Conservation (phyloP, 1,284 basidiomycete genomes). For the Malassezia cuniculi region DNA sequence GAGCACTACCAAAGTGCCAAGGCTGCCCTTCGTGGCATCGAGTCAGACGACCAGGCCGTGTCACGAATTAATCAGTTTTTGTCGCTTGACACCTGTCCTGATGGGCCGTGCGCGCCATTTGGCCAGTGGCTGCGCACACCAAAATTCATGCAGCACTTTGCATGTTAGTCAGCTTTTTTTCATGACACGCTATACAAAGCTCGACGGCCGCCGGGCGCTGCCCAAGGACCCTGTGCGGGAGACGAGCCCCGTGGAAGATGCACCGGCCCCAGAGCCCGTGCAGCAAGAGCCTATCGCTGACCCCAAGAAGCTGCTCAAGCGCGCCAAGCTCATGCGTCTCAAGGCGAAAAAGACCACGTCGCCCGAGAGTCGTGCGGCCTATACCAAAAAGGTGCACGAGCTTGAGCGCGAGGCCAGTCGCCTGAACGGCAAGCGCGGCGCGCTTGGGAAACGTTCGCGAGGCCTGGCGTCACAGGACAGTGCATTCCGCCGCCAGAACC, state of each 20-base stretch:
- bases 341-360: constrained; percentile 37
- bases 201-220: constrained; percentile 9
- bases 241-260: neutral
- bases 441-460: constrained; percentile 20
- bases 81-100: too few species aligned
- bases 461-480: constrained; percentile 27
- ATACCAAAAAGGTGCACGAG: constrained; percentile 22
- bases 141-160: too few species aligned
- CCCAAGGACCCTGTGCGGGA: neutral
- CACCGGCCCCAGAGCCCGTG: neutral
- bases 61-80: too few species aligned
- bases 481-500: constrained; percentile 56
- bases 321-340: constrained; percentile 37
- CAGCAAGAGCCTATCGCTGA: neutral
- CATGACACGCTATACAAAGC: constrained; percentile 15
- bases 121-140: too few species aligned
- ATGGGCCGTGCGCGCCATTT: too few species aligned
- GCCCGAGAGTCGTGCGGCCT: constrained; percentile 20
- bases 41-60: too few species aligned
- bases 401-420: constrained; percentile 39
- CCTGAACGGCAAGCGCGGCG: constrained; percentile 28
- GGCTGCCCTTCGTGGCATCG: too few species aligned
- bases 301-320: constrained; percentile 28
- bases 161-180: too few species aligned
- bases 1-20: too few species aligned